Evolutionary conservation across 225 moss, liverwort and hornwort genomes (phyloP), one percentile per base, ranked within the genome.

Genomic region (Bryoerythrophyllum caledonicum): DNA sequence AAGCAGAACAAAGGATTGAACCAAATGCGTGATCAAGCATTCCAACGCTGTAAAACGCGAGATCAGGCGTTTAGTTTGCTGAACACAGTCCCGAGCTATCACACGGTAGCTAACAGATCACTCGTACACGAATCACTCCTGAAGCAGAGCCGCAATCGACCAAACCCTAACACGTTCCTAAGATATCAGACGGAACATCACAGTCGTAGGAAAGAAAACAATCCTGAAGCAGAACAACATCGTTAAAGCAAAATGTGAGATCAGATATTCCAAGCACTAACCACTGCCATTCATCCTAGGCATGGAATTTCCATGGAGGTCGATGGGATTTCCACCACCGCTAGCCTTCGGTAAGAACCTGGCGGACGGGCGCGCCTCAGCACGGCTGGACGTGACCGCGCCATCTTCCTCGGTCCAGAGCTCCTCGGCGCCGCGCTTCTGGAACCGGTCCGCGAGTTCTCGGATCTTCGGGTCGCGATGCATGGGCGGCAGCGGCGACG

Each of bases 331-430:
- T 58, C 80, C 74, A 19, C 54, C 54, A 1, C 75, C 75, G 24
- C 73, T 62, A 51, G 80, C 78, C 68, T 71, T 79, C 17, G 89
- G 90, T 15, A 83, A 65, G 67, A 90, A 93, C 65, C 88, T 85
- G 6, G 93, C 87, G 21, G 96, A 90, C 1, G 82, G 80, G 27
- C 78, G 89, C 34, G 79, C 70, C 10, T 85, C 86, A 37, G 67
- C 48, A 10, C 70, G 81, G 53, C 68, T 72, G 10, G 80, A 66
- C 6, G 73, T n/a, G 60, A 71, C 84, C 48, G 91, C 90, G 12
- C 97, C 95, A 66, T 99, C 97, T 38, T 87, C 89, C 3, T 88
- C 84, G 5, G 84, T 93, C 97, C 97, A 99, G 65, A 99, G 65
- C 79, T 99, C 97, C 73, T 89, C 89, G 0, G 86, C 93, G n/a